Evolutionary conservation across 371 early-diverging fungal genomes (phyloP).

Genomic region (Apophysomyces ossiformis): DNA sequence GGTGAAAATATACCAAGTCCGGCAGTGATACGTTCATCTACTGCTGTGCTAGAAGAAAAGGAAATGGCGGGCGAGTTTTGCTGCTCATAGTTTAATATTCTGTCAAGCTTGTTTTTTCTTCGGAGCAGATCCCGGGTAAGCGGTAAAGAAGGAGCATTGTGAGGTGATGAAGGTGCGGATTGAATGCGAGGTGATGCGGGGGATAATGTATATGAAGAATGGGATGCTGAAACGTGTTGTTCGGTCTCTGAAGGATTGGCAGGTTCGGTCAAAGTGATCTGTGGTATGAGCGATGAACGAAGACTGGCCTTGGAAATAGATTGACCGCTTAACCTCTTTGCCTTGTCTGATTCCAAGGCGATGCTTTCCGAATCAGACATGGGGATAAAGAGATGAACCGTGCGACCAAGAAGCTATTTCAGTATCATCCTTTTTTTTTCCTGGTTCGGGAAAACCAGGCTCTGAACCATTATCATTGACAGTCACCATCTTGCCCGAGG

Average conservation of each 20-base stretch:
- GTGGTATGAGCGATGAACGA: conserved; percentile 33
- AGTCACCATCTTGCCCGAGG: background rate
- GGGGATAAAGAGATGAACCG: conserved; percentile 9
- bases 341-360: conserved; percentile 15
- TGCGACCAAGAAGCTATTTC: conserved; percentile 1
- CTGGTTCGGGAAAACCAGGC: background rate
- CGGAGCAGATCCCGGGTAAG: conserved; percentile 48
- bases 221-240: conserved; percentile 13
- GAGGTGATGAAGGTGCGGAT: conserved; percentile 1
- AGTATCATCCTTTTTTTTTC: background rate
- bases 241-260: conserved; percentile 10
- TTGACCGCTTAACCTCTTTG: background rate
- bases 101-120: conserved; percentile 50
- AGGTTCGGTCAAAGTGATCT: conserved; percentile 42
- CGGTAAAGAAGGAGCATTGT: conserved; percentile 31
- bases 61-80: conserved; percentile 10
- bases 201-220: conserved; percentile 20
- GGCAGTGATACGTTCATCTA: conserved; percentile 44
- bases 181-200: conserved; percentile 12
- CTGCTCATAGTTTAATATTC: conserved; percentile 22
- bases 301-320: background rate
- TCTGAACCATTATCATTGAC: background rate
- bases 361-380: conserved; percentile 30
- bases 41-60: conserved; percentile 10
- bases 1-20: conserved; percentile 38